Base-by-base conservation (phyloP, 192 early-diverging fungal genomes). In the Coemansia sp. region DNA sequence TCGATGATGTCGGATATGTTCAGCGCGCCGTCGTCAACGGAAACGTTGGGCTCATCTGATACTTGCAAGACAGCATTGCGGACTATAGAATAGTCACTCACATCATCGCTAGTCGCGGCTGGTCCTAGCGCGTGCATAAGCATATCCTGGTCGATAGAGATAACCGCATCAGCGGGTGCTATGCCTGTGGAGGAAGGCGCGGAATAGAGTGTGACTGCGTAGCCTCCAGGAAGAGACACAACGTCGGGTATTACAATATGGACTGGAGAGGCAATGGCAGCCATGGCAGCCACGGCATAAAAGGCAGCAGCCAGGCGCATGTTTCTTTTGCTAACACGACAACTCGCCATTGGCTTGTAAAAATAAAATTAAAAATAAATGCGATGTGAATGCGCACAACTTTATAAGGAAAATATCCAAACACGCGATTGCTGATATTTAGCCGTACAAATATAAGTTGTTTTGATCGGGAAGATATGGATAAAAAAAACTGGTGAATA, bases 71-170 rank as follows among this genome's bases (percentile, higher is more conserved):
- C 12, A 33, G 57, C 57, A 36, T 36, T 36, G 57, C 57, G 57
- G 34, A 59, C 16, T 11, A 9, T 18, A 10, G 57, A 6, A 33
- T 8, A 7, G 12, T 59, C 35, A 33, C n/a, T 18, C 5, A 4
- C 15, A 33, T 35, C 34, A 6, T 12, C 7, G 34, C 34, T 59
- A 18, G 57, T 33, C 10, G 35, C 0, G 15, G 57, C 15, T 34
- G 53, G 33, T 12, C 24, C 49, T 38, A 76, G 55, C 11, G 64
- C 64, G 14, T 67, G 68, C 15, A 76, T 33, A 5, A 70, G 64
- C 64, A 76, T 66, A n/a, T 70, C 64, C 34, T 76, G 67, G 53
- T 76, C 64, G 30, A 76, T 60, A 14, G 74, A 76, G 43, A 70
- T 62, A 5, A 70, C 60, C 10, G 63, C 49, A 33, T 46, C 21